Base-by-base conservation (phyloP, 106 monocot genomes). In the Dendrobium huoshanense region DNA sequence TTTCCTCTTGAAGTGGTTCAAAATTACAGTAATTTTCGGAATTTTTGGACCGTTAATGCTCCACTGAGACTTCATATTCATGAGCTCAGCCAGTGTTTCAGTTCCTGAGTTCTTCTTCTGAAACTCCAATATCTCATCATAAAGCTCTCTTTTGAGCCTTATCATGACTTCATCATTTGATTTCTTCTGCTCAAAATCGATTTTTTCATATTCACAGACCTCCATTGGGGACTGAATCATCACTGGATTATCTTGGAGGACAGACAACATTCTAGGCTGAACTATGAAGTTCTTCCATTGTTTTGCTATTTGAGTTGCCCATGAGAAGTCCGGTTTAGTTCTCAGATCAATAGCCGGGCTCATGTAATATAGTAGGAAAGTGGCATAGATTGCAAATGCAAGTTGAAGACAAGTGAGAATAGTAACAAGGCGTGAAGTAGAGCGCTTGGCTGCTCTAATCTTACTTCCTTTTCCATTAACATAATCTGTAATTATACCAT, bases 341-440 rank as follows among this genome's bases (percentile, higher is more conserved):
- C 90, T 85, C 4, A 99, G 85, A 55, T 99, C 99, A 5, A 99
- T 82, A 11, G 88, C 9, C 9, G 99, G 99, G 87, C 91, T 93
- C 99, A 99, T 99, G 89, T 95, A 99, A 85, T 99, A 99, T 72
- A 99, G 90, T 16, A 99, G 99, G 80, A 95, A 95, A 18, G 99
- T 99, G 47, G 99, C 99, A 64, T 99, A 99, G 20, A 95, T 82
- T 0, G 95, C 99, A 51, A 99, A 99, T 20, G 83, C 83, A 37
- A 99, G 90, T 43, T 99, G 99, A 33, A 99, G 90, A 33, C 85
- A 88, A 31, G 99, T 95, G 64, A 99, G 88, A 17, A 79, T 86
- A 3, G 95, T 85, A 7, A 99, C 99, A 1, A 99, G 56, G 72
- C 95, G 93, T n/a, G 99, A 81, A 20, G 89, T 44, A 4, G 85